A percentile compares a stretch with the other conserved stretches of the same genome.
These are phyloP conservation scores for Aspergillus fischeri DNA, from an alignment of 2,329 filamentous ascomycete genomes.

Conservation along the genomic window DNA sequence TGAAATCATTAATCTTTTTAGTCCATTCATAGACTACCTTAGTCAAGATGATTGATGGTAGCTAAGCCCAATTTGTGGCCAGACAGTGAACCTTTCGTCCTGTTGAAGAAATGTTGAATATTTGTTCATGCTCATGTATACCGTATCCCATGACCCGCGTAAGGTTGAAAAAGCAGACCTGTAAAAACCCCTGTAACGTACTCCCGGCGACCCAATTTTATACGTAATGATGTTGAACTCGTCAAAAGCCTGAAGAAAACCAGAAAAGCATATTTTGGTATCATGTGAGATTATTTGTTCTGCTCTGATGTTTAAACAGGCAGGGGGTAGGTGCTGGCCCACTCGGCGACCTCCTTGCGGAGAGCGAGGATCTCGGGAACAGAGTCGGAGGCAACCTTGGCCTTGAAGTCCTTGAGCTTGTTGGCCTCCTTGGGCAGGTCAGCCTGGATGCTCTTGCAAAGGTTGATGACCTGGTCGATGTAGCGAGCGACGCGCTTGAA, in stretches of 20 bases:
- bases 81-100: constrained; percentile 7
- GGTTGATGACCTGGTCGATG: constrained; percentile 83
- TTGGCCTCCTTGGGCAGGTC: constrained; percentile 92
- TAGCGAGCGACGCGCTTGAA: constrained; percentile 87
- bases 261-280: constrained; percentile 14
- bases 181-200: constrained; percentile 35
- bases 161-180: constrained; percentile 40
- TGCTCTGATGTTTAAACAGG: constrained; percentile 48
- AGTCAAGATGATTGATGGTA: not conserved
- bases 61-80: not conserved
- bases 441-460: constrained; percentile 82
- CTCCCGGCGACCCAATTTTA: constrained; percentile 26
- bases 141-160: constrained; percentile 35
- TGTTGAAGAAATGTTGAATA: constrained; percentile 12
- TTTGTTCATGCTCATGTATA: constrained; percentile 21
- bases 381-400: constrained; percentile 74
- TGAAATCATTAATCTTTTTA: constrained; percentile 17
- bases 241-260: constrained; percentile 8
- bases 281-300: constrained; percentile 13
- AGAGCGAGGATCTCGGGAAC: constrained; percentile 77
- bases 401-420: constrained; percentile 99
- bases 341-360: constrained; percentile 82
- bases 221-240: constrained; percentile 38
- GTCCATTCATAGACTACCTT: not conserved
- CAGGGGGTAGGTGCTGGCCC: constrained; percentile 88